Evolutionary conservation across 1,284 basidiomycete species (phyloP), one percentile per base, ranked within the genome.

Genomic region (Singerocomus rubriflavus): DNA sequence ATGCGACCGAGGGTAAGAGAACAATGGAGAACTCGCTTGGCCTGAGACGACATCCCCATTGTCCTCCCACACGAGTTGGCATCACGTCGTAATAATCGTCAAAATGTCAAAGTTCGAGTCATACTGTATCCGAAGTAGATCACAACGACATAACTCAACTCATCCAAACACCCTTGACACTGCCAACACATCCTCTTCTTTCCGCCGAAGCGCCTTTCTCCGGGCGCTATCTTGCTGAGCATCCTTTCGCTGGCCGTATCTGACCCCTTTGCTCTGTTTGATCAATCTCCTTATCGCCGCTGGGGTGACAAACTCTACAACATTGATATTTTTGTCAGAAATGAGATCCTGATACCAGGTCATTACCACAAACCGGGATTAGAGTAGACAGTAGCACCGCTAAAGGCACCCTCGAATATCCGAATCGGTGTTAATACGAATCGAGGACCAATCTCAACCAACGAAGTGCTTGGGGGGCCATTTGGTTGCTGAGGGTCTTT

Each of bases 341-440:
- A 42, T 29, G 26, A 32, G 34, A 31, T 37, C 48, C 33, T 29
- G 51, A 38, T 29, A 49, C 43, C 40, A 26, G 25, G n/a, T 13
- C 26, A 14, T 14, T 40, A 49, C 34, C 58, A 51, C 81, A 55
- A 60, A 93, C 92, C 91, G 66, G 93, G 90, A 73, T 99, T 99
- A 43, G 95, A 94, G 67, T 90, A 99, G 14, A 99, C 86, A 4
- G 94, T 98, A 25, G 93, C 92, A 14, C 97, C 97, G 53, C 86
- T 82, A 71, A 98, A 98, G 7, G 92, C 92, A 29, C 97, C 97
- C 71, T 99, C 97, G 66, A 99, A 99, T 57, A 99, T 95, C 51
- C 93, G 87, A 64, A 99, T 98, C 7, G 97, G 97, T 34, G 93
- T 97, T 46, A 99, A 77, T 32, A 99, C 97, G 69, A 99, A 97